phyloP scores from a whole-genome alignment of 2,329 filamentous ascomycete species.

The Fusarium oligoseptatum region DNA sequence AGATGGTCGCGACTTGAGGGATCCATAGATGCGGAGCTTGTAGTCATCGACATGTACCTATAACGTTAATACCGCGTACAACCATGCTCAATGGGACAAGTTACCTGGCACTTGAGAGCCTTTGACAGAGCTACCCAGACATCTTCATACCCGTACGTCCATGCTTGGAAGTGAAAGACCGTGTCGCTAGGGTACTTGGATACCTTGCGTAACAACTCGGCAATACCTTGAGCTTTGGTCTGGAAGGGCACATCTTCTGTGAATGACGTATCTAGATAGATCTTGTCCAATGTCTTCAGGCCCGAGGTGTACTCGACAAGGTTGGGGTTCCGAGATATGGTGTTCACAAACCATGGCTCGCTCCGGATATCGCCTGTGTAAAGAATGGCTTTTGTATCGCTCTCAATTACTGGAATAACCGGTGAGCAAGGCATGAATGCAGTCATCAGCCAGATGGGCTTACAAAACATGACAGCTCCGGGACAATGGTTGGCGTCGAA shows the following conservation, averaged over 20 bases:
- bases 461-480: conserved; percentile 89
- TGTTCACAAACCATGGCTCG: conserved; percentile 88
- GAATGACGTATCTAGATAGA: conserved; percentile 93
- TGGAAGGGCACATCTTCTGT: conserved; percentile 62
- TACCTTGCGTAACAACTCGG: conserved; percentile 79
- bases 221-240: conserved; percentile 79
- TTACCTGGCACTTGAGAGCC: conserved; percentile 73
- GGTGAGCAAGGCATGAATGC: neutral
- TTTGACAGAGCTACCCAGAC: conserved; percentile 87
- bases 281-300: conserved; percentile 77
- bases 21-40: conserved; percentile 78
- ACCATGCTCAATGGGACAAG: neutral
- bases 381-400: conserved; percentile 76
- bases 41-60: conserved; percentile 88
- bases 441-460: conserved; percentile 37
- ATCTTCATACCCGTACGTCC: conserved; percentile 93
- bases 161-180: conserved; percentile 85
- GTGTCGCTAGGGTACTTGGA: conserved; percentile 77
- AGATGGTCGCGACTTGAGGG: conserved; percentile 64
- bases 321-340: conserved; percentile 76
- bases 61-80: neutral
- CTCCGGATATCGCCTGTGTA: conserved; percentile 93
- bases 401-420: conserved; percentile 77
- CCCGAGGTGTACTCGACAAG: conserved; percentile 80
- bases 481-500: conserved; percentile 94